Evolutionary conservation across 2,329 filamentous ascomycete species (phyloP), one percentile per base, ranked within the genome.

Genomic region (Ophiocordyceps polyrhachis-furcata): DNA sequence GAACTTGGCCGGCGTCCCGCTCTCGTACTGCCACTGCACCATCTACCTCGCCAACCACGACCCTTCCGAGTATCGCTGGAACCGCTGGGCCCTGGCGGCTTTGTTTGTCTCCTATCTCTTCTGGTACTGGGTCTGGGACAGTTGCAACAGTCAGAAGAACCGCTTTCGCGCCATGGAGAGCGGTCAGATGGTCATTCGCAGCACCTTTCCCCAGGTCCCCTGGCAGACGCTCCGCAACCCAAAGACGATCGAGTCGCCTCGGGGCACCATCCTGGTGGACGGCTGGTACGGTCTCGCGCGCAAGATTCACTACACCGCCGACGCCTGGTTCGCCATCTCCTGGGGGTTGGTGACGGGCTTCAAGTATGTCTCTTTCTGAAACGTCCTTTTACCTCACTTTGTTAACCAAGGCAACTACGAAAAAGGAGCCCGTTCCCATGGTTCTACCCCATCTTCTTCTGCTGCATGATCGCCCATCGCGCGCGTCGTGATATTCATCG

Each of bases 11-110:
- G 87, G 87, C 52, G 87, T 94, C 23, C 87, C 87, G 14, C 71
- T 94, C 44, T 87, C 79, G 45, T 94, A 94, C 72, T 93, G 86
- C 68, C 87, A 94, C 69, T 91, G 83, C 73, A 89, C 83, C 43
- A 77, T 94, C 55, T 94, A 83, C 65, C 73, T 94, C 43, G 86
- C 86, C 52, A 88, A 83, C 62, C 86, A 93, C 61, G 66, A 82
- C 55, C 83, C 88, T 0, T 71, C 76, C 32, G 76, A 76, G 47
- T 94, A 93, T 63, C 71, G 70, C 44, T 88, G 82, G 80, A 83
- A 85, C 56, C 75, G 72, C 46, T 76, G 69, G 52, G 75, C 76
- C 44, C 71, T 93, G 11, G 68, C 62, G 9, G 64, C 69, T 43
- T 69, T 93, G 43, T 89, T 75, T 56, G 58, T 69, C 41, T 69